Evolutionary conservation across 2,329 filamentous ascomycete genomes (phyloP).

Genomic region (Paraphaeosphaeria minitans): DNA sequence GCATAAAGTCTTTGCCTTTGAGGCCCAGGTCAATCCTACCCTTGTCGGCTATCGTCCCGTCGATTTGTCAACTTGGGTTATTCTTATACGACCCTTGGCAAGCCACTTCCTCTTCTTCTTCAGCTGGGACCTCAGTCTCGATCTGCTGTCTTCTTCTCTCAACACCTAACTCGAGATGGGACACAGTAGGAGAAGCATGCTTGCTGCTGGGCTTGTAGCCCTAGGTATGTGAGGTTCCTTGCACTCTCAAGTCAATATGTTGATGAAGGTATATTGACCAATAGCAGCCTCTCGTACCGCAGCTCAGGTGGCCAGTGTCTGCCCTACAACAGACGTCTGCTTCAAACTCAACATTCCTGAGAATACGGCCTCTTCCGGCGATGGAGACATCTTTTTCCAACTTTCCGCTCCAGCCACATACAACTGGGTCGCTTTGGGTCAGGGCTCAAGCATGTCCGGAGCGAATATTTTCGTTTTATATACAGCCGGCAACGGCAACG

Average conservation of each 20-base stretch:
- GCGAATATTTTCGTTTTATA: slow-evolving; percentile 66
- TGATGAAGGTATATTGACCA: slow-evolving; percentile 20
- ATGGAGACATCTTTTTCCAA: slow-evolving; percentile 64
- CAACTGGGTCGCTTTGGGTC: slow-evolving; percentile 62
- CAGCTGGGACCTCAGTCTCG: background rate
- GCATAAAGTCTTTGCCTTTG: background rate
- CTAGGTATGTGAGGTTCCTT: slow-evolving; percentile 27
- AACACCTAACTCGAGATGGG: slow-evolving; percentile 18
- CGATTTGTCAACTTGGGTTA: background rate
- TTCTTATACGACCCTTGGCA: slow-evolving; percentile 12
- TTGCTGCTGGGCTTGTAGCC: slow-evolving; percentile 29
- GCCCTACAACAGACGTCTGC: slow-evolving; percentile 44
- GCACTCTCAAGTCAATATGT: background rate
- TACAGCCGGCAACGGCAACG: slow-evolving; percentile 55
- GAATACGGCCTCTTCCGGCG: slow-evolving; percentile 55
- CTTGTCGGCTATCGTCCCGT: background rate
- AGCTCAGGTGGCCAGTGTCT: slow-evolving; percentile 40
- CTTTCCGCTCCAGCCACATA: slow-evolving; percentile 59
- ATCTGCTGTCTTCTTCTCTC: background rate
- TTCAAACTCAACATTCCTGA: slow-evolving; percentile 62
- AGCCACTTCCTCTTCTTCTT: slow-evolving; percentile 12
- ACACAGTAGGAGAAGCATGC: slow-evolving; percentile 16
- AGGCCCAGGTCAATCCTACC: background rate
- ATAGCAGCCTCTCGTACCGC: slow-evolving; percentile 30
- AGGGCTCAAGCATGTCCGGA: slow-evolving; percentile 59